Evolutionary conservation across 495 filamentous ascomycete species (phyloP).

Genomic region (Venustampulla echinocandica): DNA sequence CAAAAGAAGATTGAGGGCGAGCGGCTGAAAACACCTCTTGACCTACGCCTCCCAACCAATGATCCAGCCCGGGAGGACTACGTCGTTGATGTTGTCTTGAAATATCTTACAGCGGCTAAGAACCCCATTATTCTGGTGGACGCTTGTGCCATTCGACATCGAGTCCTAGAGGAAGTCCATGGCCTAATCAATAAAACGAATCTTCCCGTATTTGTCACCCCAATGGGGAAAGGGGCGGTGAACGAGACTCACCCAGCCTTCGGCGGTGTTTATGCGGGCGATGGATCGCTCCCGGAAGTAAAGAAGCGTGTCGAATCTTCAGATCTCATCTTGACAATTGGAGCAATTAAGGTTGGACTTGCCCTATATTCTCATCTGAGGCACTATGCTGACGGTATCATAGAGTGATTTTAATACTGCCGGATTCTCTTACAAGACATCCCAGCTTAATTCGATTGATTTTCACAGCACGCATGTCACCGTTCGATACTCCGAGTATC

Average conservation of each 20-base stretch:
- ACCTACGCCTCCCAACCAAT: conserved; percentile 55
- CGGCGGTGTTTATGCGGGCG: conserved; percentile 81
- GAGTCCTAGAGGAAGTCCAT: conserved; percentile 64
- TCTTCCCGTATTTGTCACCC: conserved; percentile 77
- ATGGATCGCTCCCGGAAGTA: conserved; percentile 64
- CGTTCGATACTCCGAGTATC: conserved; percentile 76
- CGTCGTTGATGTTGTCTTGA: conserved; percentile 70
- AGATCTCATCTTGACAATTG: conserved; percentile 77
- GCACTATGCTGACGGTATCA: background rate
- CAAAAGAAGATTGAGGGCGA: conserved; percentile 69
- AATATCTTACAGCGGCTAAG: conserved; percentile 67
- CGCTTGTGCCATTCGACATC: conserved; percentile 81
- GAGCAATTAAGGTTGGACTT: conserved; percentile 47
- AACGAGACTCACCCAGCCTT: conserved; percentile 68
- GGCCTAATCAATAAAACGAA: conserved; percentile 68
- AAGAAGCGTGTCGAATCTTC: conserved; percentile 66
- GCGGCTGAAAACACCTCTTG: conserved; percentile 58
- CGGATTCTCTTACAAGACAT: conserved; percentile 79
- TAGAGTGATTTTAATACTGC: conserved; percentile 79
- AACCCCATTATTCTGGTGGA: conserved; percentile 80
- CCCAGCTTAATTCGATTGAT: conserved; percentile 77
- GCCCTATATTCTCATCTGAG: background rate
- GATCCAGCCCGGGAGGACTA: conserved; percentile 71
- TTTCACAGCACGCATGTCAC: conserved; percentile 71
- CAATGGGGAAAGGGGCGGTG: conserved; percentile 87